phyloP scores from a whole-genome alignment of 129 eudicot genomes.

The Flaveria trinervia region DNA sequence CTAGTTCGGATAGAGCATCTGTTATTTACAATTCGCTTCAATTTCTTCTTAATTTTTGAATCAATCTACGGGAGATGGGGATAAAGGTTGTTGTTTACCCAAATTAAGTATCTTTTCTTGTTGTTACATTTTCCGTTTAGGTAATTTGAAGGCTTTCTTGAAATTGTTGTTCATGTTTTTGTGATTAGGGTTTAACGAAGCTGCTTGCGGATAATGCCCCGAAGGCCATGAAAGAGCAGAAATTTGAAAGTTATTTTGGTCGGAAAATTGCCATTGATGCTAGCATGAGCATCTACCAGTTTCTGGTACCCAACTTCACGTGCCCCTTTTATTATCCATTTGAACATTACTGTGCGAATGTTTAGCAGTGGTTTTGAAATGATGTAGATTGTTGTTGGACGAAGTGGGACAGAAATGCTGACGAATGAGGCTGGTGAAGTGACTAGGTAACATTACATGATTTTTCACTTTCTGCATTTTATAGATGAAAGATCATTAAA shows the following conservation, averaged over 20 bases:
- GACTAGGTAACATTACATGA: constrained; percentile 54
- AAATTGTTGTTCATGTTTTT: not conserved
- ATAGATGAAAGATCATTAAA: constrained; percentile 3
- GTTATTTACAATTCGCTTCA: not conserved
- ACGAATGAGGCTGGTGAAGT: constrained; percentile 92
- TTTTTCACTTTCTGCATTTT: not conserved
- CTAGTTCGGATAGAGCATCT: constrained; percentile 25
- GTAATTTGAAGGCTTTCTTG: not conserved
- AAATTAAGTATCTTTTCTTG: not conserved
- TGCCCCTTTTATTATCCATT: not conserved
- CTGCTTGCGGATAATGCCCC: constrained; percentile 94
- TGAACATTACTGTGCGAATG: not conserved
- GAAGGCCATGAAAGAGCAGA: constrained; percentile 82
- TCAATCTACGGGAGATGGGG: constrained; percentile 38
- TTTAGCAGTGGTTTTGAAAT: not conserved
- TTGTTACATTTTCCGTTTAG: not conserved
- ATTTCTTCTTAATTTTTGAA: constrained; percentile 3
- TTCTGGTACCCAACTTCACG: constrained; percentile 53
- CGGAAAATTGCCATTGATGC: constrained; percentile 94
- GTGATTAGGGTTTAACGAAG: constrained; percentile 90
- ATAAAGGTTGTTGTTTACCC: constrained; percentile 44
- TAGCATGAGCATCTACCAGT: constrained; percentile 97
- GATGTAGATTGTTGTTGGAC: constrained; percentile 79
- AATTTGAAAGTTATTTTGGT: constrained; percentile 89
- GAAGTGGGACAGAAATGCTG: constrained; percentile 82